Conservation (phyloP, 176 grass and related monocot genomes). For the Rhynchospora pubera region DNA sequence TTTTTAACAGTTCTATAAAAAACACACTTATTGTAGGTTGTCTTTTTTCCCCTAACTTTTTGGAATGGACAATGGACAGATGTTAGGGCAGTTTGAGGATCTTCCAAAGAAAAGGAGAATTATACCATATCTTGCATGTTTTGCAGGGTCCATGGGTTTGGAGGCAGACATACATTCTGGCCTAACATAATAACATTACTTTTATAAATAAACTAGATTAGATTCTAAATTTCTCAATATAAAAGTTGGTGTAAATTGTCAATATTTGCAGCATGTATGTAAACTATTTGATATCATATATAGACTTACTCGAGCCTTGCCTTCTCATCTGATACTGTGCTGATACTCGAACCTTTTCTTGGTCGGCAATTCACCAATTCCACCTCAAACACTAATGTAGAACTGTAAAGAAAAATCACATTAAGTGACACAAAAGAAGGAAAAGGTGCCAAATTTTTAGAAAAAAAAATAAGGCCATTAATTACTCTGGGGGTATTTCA, state of each 20-base stretch:
- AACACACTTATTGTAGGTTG: neutral
- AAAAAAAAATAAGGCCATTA: neutral
- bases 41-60: neutral
- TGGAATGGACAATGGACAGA: neutral
- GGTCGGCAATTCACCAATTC: slow-evolving; percentile 79
- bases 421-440: neutral
- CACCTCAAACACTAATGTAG: slow-evolving; percentile 92
- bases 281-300: neutral
- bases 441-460: neutral
- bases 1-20: neutral
- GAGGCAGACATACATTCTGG: neutral
- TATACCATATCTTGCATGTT: neutral
- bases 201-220: neutral
- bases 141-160: neutral
- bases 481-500: slow-evolving; percentile 86
- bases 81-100: neutral
- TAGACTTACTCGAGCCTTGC: slow-evolving; percentile 82
- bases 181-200: too few species aligned
- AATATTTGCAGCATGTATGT: neutral
- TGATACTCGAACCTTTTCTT: slow-evolving; percentile 79
- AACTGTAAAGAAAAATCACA: slow-evolving; percentile 41
- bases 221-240: neutral
- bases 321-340: slow-evolving; percentile 75
- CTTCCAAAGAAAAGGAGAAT: neutral
- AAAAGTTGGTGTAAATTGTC: neutral